A percentile compares a stretch with the other conserved stretches of the same genome.
These are phyloP conservation scores for Hypoxylon sp. DNA, from an alignment of 2,329 filamentous ascomycete species.

Conservation along the genomic window DNA sequence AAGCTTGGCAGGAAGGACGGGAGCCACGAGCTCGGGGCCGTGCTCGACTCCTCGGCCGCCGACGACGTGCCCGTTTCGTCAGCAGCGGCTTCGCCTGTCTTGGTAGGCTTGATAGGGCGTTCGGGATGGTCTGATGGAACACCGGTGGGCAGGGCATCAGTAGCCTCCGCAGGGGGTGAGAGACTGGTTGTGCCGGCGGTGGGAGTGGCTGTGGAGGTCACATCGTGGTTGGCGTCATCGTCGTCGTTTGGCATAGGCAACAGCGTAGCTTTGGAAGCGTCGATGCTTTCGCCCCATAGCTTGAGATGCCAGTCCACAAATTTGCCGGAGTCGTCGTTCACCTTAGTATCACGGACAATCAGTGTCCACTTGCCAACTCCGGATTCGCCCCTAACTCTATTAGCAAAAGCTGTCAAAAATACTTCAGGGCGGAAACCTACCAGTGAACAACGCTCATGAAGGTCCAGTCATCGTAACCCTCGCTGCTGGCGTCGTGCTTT, in stretches of 20 bases:
- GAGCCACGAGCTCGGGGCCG: constrained; percentile 69
- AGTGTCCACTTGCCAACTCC: constrained; percentile 92
- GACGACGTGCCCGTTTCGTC: constrained; percentile 44
- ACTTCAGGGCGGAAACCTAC: constrained; percentile 58
- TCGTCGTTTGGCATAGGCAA: constrained; percentile 83
- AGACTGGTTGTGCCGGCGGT: constrained; percentile 71
- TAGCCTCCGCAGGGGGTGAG: constrained; percentile 51
- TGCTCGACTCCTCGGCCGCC: constrained; percentile 45
- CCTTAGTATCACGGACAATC: constrained; percentile 81
- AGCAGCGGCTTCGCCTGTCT: constrained; percentile 43
- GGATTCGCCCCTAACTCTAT: constrained; percentile 75
- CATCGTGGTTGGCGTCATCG: constrained; percentile 83
- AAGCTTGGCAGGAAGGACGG: constrained; percentile 91
- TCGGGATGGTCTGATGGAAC: constrained; percentile 70
- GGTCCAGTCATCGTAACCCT: constrained; percentile 93
- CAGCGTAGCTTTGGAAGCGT: constrained; percentile 73
- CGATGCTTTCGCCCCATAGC: constrained; percentile 89
- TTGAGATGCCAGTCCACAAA: constrained; percentile 94
- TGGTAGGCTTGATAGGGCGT: constrained; percentile 62
- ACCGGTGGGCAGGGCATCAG: constrained; percentile 51
- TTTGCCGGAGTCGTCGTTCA: constrained; percentile 78
- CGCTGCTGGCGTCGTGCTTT: constrained; percentile 67
- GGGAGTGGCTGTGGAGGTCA: constrained; percentile 67
- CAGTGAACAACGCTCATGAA: constrained; percentile 99
- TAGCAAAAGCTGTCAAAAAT: constrained; percentile 36